Percentiles rank a stretch among this genome's conserved stretches.
Conservation (phyloP, 345 rosid species). For the Populus nigra region DNA sequence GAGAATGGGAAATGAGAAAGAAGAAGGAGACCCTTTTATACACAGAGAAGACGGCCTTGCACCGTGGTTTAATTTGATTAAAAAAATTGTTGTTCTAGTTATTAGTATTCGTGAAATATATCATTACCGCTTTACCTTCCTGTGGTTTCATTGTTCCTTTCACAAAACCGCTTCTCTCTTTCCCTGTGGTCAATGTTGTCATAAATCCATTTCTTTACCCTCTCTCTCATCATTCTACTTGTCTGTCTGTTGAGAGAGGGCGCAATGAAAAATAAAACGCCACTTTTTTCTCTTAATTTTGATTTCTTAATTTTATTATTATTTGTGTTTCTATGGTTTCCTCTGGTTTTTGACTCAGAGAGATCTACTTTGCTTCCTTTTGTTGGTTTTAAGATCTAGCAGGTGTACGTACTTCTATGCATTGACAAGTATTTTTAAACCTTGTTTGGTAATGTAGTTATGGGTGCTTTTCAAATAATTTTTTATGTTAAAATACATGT, state of each 20-base stretch:
- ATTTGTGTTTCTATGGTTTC: neutral
- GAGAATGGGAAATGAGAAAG: slow-evolving; percentile 2
- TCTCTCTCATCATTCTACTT: too few species aligned
- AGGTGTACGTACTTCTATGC: too few species aligned
- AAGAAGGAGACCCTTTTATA: slow-evolving; percentile 2
- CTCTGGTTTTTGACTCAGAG: slow-evolving; percentile 11
- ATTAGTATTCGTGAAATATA: slow-evolving; percentile 8
- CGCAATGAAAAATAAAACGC: neutral
- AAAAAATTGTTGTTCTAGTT: too few species aligned
- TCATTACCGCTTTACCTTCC: slow-evolving; percentile 27
- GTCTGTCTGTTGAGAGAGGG: too few species aligned
- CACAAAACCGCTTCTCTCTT: slow-evolving; percentile 36
- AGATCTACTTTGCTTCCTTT: neutral
- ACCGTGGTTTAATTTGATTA: neutral
- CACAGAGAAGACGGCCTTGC: neutral
- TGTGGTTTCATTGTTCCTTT: slow-evolving; percentile 33
- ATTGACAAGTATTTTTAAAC: too few species aligned
- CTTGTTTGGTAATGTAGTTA: too few species aligned
- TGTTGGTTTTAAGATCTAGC: neutral
- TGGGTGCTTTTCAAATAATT: too few species aligned
- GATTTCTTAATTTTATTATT: neutral
- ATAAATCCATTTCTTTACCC: neutral
- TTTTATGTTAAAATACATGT: too few species aligned
- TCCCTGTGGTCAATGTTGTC: neutral
- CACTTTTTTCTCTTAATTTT: neutral